Evolutionary conservation across 2,329 filamentous ascomycete species (phyloP).

Genomic region (Penicillium sp.): DNA sequence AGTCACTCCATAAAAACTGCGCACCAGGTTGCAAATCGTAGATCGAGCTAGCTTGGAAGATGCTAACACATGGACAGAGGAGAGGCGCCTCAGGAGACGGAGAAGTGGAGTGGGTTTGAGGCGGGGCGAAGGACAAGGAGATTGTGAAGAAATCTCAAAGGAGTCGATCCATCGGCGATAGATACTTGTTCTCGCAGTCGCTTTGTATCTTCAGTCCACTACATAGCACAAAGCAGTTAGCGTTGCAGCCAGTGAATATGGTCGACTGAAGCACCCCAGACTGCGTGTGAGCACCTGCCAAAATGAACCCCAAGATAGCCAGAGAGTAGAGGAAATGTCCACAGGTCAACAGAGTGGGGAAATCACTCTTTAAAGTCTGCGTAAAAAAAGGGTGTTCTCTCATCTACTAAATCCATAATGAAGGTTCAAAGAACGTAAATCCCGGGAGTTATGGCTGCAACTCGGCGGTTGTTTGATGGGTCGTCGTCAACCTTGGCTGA

Average conservation of each 20-base stretch:
- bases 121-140: constrained; percentile 5
- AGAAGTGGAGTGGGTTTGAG: background rate
- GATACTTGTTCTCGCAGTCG: background rate
- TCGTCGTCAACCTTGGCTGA: background rate
- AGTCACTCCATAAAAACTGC: constrained; percentile 1
- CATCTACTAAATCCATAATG: background rate
- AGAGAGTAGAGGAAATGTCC: background rate
- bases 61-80: constrained; percentile 1
- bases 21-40: constrained; percentile 7
- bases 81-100: background rate
- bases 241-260: background rate
- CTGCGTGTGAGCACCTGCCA: constrained; percentile 10
- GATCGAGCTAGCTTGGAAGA: background rate
- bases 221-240: constrained; percentile 3
- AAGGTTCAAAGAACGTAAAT: background rate
- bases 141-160: background rate
- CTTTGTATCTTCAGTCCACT: background rate
- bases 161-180: constrained; percentile 4
- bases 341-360: background rate
- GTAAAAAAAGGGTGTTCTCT: background rate
- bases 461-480: background rate
- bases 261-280: background rate
- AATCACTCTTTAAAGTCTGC: background rate
- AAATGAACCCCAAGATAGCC: background rate
- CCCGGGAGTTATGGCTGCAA: background rate